Evolutionary conservation across 768 basidiomycete species (phyloP).

Genomic region (Infundibulicybe gibba): DNA sequence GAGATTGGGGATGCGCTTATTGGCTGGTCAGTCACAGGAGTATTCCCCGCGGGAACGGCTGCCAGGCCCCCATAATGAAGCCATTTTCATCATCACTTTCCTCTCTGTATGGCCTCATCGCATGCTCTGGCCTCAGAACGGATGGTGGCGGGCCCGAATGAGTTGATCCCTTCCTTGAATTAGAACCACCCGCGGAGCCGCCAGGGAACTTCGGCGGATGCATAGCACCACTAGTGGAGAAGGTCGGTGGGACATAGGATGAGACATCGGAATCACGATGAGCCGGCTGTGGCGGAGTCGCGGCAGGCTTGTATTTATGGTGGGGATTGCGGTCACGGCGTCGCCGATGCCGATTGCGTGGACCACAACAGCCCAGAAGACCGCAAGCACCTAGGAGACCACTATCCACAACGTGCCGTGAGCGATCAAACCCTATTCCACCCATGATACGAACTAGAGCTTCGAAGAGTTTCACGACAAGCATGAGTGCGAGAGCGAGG

Average conservation of each 20-base stretch:
- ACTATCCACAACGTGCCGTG: conserved; percentile 73
- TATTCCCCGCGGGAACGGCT: conserved; percentile 59
- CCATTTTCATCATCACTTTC: conserved; percentile 76
- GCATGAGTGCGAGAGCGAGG: conserved; percentile 76
- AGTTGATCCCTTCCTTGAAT: conserved; percentile 44
- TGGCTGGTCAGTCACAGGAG: conserved; percentile 36
- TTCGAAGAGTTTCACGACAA: conserved; percentile 82
- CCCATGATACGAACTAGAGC: conserved; percentile 76
- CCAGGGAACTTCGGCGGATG: conserved; percentile 27
- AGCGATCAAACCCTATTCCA: conserved; percentile 80
- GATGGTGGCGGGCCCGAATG: conserved; percentile 63
- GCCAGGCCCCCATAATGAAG: conserved; percentile 95
- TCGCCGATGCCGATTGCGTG: conserved; percentile 34
- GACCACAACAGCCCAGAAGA: conserved; percentile 63
- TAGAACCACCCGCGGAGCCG: conserved; percentile 16
- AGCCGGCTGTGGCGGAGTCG: neutral
- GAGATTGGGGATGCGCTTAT: conserved; percentile 9
- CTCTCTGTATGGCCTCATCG: conserved; percentile 69
- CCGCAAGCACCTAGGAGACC: conserved; percentile 86
- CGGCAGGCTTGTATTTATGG: conserved; percentile 6
- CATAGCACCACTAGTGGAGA: conserved; percentile 20
- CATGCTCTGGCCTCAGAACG: conserved; percentile 78
- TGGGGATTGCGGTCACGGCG: conserved; percentile 14
- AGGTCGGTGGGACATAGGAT: conserved; percentile 47
- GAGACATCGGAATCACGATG: conserved; percentile 43